phyloP scores from a whole-genome alignment of 208 protist genomes.

The Acanthamoeba castellanii region DNA sequence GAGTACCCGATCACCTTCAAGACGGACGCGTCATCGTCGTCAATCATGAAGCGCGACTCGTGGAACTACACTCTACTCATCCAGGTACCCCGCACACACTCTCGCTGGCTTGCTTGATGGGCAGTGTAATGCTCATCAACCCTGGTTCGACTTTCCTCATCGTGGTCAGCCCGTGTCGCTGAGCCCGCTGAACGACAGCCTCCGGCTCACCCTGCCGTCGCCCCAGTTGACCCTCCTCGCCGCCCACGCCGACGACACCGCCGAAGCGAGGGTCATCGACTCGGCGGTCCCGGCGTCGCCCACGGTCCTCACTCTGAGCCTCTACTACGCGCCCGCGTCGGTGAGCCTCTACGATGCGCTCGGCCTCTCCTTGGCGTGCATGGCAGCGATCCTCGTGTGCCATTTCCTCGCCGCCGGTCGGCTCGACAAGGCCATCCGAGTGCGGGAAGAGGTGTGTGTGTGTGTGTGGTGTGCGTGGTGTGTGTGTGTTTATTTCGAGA shows the following conservation, averaged over 20 bases:
- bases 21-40: neutral
- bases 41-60: neutral
- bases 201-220: neutral
- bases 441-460: neutral
- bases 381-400: neutral
- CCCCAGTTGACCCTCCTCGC: neutral
- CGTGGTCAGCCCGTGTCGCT: neutral
- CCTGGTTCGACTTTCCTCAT: too few relatives aligned
- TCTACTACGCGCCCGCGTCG: neutral
- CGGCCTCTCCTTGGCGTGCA: neutral
- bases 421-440: neutral
- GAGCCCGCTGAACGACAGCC: neutral
- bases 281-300: too few relatives aligned
- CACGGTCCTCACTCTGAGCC: neutral
- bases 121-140: too few relatives aligned
- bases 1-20: neutral
- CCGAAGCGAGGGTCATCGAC: too few relatives aligned
- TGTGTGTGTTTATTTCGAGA: too few relatives aligned
- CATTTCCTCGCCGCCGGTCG: neutral
- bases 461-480: too few relatives aligned
- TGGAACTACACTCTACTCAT: slow-evolving; percentile 5
- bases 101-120: neutral
- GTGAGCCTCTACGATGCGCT: neutral
- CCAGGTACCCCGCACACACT: neutral
- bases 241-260: neutral